Percentiles rank a stretch among this genome's conserved stretches.
These are phyloP conservation scores for Penicillium crystallinum DNA, from an alignment of 495 filamentous ascomycete genomes.

Conservation along the genomic window DNA sequence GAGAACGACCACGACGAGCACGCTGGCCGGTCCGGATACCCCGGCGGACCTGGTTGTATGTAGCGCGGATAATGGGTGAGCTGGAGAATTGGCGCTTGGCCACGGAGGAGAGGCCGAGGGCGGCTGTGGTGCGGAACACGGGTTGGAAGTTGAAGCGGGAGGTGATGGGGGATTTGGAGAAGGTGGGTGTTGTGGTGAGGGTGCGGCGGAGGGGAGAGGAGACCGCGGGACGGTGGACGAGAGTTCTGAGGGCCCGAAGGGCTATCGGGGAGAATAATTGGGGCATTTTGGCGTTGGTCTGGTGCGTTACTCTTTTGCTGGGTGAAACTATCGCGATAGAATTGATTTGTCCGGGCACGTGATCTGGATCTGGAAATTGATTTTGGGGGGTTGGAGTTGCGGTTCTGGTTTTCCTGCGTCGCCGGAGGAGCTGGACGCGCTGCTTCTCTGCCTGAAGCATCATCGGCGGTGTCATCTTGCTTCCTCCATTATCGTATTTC, in stretches of 20 bases:
- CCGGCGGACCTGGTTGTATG: slow-evolving; percentile 55
- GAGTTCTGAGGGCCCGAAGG: slow-evolving; percentile 37
- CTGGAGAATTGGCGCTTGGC: slow-evolving; percentile 40
- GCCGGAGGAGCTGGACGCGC: slow-evolving; percentile 39
- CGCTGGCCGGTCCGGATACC: slow-evolving; percentile 70
- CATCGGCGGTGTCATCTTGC: slow-evolving; percentile 16
- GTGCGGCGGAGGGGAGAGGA: slow-evolving; percentile 16
- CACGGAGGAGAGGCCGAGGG: slow-evolving; percentile 13
- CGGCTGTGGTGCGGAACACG: slow-evolving; percentile 32
- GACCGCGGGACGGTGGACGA: slow-evolving; percentile 26
- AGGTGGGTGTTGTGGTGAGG: slow-evolving; percentile 14
- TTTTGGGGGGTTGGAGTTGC: slow-evolving; percentile 16
- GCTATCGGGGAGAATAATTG: slow-evolving; percentile 35
- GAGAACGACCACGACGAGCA: slow-evolving; percentile 78
- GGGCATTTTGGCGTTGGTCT: slow-evolving; percentile 25
- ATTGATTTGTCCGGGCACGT: slow-evolving; percentile 21
- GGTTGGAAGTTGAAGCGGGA: slow-evolving; percentile 31
- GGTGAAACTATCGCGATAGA: slow-evolving; percentile 9
- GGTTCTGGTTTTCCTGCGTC: slow-evolving; percentile 18
- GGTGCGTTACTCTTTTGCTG: not conserved
- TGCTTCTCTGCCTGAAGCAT: slow-evolving; percentile 28
- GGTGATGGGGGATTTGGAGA: slow-evolving; percentile 14
- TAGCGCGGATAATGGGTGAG: slow-evolving; percentile 37
- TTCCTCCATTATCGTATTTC: slow-evolving; percentile 8
- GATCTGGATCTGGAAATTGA: slow-evolving; percentile 7